These are phyloP conservation scores for Herpetomonas muscarum DNA, from an alignment of 208 protist genomes.

Conservation along the genomic window DNA sequence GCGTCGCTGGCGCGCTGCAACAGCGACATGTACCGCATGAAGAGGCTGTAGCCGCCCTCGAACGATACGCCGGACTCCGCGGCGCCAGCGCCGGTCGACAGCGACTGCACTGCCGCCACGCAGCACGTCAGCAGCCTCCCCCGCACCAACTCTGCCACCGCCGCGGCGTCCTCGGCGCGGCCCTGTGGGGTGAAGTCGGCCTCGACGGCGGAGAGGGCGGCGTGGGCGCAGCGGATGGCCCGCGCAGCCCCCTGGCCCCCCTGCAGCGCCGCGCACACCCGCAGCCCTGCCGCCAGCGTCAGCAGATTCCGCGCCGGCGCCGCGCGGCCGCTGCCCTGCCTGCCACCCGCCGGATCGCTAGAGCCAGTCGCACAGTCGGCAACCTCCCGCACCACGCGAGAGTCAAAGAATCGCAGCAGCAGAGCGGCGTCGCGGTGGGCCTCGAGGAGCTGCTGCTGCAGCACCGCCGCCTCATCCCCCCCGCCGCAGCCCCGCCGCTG, in stretches of 20 bases:
- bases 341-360: background rate
- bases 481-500: background rate
- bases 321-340: background rate
- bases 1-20: background rate
- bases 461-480: background rate
- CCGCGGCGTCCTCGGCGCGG: background rate
- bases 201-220: background rate
- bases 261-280: conserved; percentile 10
- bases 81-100: background rate
- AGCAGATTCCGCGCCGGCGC: conserved; percentile 1
- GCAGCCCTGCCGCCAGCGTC: conserved; percentile 9
- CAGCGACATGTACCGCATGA: background rate
- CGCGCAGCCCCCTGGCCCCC: conserved; percentile 12
- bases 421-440: background rate
- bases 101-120: background rate
- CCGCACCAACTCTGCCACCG: background rate
- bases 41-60: background rate
- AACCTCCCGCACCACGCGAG: background rate
- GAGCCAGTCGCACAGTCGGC: no score
- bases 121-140: background rate
- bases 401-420: background rate
- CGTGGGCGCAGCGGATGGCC: background rate
- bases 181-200: background rate
- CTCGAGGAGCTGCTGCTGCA: background rate
- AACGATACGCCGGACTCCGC: background rate